Evolutionary conservation across 2,329 filamentous ascomycete species (phyloP).

Genomic region (Ophiocordyceps robertsii): DNA sequence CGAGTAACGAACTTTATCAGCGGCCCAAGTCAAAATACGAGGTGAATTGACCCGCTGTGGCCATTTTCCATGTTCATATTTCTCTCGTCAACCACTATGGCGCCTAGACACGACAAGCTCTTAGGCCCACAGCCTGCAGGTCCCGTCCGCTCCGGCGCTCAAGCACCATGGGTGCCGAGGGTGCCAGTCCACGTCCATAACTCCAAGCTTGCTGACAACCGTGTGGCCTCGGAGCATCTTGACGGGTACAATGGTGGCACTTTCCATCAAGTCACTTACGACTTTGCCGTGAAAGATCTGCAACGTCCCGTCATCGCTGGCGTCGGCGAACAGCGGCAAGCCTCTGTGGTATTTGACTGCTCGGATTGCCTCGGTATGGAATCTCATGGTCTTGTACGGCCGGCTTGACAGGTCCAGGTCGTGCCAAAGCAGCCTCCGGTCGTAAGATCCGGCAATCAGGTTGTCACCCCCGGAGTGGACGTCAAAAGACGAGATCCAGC

Average conservation of each 20-base stretch:
- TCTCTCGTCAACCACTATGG: too few relatives aligned
- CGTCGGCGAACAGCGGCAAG: slow-evolving; percentile 81
- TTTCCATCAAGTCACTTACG: slow-evolving; percentile 87
- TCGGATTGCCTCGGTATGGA: slow-evolving; percentile 85
- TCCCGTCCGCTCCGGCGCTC: slow-evolving; percentile 88
- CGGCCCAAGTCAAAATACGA: too few relatives aligned
- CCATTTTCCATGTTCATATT: too few relatives aligned
- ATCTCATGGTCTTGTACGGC: slow-evolving; percentile 93
- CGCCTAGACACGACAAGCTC: background rate
- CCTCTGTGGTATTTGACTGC: slow-evolving; percentile 77
- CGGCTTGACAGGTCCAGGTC: slow-evolving; percentile 82
- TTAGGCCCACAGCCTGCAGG: slow-evolving; percentile 75
- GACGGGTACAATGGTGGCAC: slow-evolving; percentile 88
- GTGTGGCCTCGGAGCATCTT: slow-evolving; percentile 89
- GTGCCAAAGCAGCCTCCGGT: slow-evolving; percentile 89
- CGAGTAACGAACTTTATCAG: too few relatives aligned
- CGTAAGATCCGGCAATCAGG: slow-evolving; percentile 86
- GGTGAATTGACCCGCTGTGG: too few relatives aligned
- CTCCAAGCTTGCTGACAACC: slow-evolving; percentile 73
- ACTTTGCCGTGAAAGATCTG: slow-evolving; percentile 98
- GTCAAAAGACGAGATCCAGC: slow-evolving; percentile 88
- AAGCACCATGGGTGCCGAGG: slow-evolving; percentile 87
- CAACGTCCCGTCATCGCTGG: slow-evolving; percentile 83
- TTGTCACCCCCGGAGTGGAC: slow-evolving; percentile 91
- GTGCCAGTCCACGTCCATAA: slow-evolving; percentile 94